Conservation (phyloP, 345 rosid genomes). For the Salix purpurea region DNA sequence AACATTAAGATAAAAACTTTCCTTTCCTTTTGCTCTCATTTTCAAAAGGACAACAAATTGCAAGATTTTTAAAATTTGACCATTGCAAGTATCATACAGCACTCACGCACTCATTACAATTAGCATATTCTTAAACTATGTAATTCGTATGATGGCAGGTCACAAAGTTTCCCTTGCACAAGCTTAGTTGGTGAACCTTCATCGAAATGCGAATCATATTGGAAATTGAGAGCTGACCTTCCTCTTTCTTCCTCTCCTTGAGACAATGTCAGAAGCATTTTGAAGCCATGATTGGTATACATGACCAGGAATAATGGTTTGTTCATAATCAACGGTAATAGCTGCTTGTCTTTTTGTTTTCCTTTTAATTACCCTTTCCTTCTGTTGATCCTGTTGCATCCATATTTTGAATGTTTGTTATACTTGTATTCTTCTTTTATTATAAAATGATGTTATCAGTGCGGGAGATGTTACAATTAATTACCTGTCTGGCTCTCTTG, state of each 20-base stretch:
- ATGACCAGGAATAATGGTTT: constrained; percentile 57
- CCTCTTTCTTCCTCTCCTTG: constrained; percentile 51
- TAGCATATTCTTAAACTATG: not conserved
- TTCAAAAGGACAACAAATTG: not conserved
- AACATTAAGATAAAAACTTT: not conserved
- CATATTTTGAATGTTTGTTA: constrained; percentile 13
- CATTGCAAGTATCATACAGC: not conserved
- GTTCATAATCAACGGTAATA: constrained; percentile 57
- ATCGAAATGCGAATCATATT: not conserved
- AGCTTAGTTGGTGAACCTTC: not conserved
- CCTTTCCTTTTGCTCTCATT: not conserved
- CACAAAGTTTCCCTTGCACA: not conserved
- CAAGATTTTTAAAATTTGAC: not conserved
- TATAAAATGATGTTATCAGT: not conserved
- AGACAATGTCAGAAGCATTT: constrained; percentile 51
- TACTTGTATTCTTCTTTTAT: not conserved
- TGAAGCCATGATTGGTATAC: constrained; percentile 75
- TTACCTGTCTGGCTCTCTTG: constrained; percentile 48
- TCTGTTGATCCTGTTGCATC: constrained; percentile 46
- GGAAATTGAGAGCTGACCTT: constrained; percentile 38
- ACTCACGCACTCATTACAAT: not conserved
- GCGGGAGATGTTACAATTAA: not conserved
- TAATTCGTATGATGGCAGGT: not conserved
- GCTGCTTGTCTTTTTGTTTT: constrained; percentile 44
- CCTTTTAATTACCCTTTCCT: constrained; percentile 37